Evolutionary conservation across 176 grass and related monocot genomes (phyloP), one percentile per base, ranked within the genome.

Genomic region (Hyparrhenia diplandra): DNA sequence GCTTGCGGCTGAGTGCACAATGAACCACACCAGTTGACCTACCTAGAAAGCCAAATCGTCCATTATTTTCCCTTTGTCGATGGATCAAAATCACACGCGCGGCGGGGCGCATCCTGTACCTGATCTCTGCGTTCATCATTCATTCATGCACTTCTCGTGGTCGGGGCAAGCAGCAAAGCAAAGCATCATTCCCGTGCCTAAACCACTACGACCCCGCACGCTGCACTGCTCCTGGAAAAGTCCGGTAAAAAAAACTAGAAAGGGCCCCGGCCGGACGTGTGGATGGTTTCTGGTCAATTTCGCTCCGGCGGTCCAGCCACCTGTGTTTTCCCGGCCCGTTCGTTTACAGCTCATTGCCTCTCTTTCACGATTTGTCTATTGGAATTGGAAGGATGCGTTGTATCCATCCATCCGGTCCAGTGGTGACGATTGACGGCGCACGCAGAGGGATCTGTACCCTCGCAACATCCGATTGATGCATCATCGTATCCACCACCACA

Each of bases 181-280:
- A 66, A 27, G 66, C 66, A 66, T 79, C 41, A 79, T 79, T 51
- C 41, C 76, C 58, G 41, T 79, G 60, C 39, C 75, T 64, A 45
- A 78, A 46, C 59, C 75, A 63, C 11, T 14, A 42, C 17, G 49
- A 55, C 51, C 51, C 51, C 6, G 7, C 51, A 55, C 8, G 8
- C 51, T 55, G 46, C 47, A 8, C 75, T 4, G 57, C 36, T 76
- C 52, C 34, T 10, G 0, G 13, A 10, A 35, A 27, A 39, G 9
- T n/a, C n/a, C n/a, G 9, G 36, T 8, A 39, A 39, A 39, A 5
- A 8, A 39, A 13, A 59, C 24, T n/a, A 16, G 34, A 41, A 43
- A 70, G 30, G 5, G 16, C 46, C 46, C 45, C 4, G 7, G 68
- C 13, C 16, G 13, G 13, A 63, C 23, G 14, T 14, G 24, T 7